Percentiles rank a stretch among this genome's conserved stretches.
Conservation (phyloP, 306 rosid species). For the Lupinus albus region DNA sequence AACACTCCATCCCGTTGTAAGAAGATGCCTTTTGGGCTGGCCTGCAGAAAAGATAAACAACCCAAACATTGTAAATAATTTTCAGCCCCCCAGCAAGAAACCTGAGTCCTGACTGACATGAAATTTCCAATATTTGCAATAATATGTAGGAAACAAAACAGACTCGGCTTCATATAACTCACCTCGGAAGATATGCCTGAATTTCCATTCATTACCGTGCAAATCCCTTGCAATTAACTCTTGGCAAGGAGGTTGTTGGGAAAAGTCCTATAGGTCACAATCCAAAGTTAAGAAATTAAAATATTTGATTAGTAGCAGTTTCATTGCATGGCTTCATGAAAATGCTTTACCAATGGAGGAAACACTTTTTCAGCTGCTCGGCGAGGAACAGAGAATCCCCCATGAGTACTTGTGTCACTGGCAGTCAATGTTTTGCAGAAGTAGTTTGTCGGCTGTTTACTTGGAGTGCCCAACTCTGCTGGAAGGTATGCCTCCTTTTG, state of each 20-base stretch:
- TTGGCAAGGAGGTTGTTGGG: conserved; percentile 95
- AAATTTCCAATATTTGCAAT: conserved; percentile 4
- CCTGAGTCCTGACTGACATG: neutral
- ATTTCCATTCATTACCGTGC: conserved; percentile 97
- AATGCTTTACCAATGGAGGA: conserved; percentile 79
- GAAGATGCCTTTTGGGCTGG: conserved; percentile 98
- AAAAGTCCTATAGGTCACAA: conserved; percentile 70
- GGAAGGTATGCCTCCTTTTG: conserved; percentile 94
- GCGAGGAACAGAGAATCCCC: conserved; percentile 99
- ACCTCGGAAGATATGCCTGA: conserved; percentile 98
- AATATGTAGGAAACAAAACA: neutral
- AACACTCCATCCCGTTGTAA: conserved; percentile 99
- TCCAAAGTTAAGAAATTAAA: conserved; percentile 3
- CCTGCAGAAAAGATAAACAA: conserved; percentile 55
- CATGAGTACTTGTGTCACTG: conserved; percentile 98
- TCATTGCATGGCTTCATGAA: conserved; percentile 8
- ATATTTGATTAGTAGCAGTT: neutral
- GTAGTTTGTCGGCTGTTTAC: conserved; percentile 93
- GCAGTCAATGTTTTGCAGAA: conserved; percentile 97
- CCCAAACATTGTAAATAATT: conserved; percentile 6
- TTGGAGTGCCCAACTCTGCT: conserved; percentile 80
- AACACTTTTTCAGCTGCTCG: conserved; percentile 99
- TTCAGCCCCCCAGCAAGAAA: conserved; percentile 9
- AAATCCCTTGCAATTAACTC: conserved; percentile 95
- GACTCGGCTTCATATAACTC: conserved; percentile 44